Evolutionary conservation across 768 basidiomycete species (phyloP).

Genomic region (Lyophyllum shimeji): DNA sequence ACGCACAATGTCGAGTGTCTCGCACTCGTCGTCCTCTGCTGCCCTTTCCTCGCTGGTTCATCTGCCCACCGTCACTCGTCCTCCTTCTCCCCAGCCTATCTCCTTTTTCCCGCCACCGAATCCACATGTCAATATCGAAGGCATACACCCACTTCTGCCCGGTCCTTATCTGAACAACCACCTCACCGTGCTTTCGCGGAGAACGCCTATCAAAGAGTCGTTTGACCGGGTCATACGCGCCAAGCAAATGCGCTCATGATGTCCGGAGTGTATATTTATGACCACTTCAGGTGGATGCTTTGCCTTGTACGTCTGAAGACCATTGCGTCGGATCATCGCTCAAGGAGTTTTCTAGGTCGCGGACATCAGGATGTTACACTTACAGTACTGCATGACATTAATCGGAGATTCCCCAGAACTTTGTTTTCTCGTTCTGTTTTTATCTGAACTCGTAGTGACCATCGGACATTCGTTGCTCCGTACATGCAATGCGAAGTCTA

Average conservation of each 20-base stretch:
- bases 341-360: background rate
- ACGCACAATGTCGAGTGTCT: slow-evolving; percentile 59
- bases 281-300: no score
- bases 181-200: slow-evolving; percentile 62
- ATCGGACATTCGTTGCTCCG: background rate
- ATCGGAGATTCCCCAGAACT: slow-evolving; percentile 1
- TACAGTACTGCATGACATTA: background rate
- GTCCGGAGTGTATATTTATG: slow-evolving; percentile 3
- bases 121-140: slow-evolving; percentile 52
- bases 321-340: background rate
- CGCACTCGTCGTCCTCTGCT: slow-evolving; percentile 51
- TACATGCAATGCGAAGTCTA: background rate
- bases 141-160: slow-evolving; percentile 69
- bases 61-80: slow-evolving; percentile 47
- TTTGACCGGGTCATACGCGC: slow-evolving; percentile 66
- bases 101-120: slow-evolving; percentile 67
- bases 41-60: slow-evolving; percentile 59
- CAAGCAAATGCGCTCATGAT: slow-evolving; percentile 38
- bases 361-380: background rate
- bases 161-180: slow-evolving; percentile 72
- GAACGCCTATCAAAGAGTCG: slow-evolving; percentile 68
- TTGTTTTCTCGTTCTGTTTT: background rate
- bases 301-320: background rate
- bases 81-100: slow-evolving; percentile 47
- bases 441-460: slow-evolving; percentile 2